Evolutionary conservation across 2,329 filamentous ascomycete genomes (phyloP).

Genomic region (Monilinia vaccinii-corymbosi): DNA sequence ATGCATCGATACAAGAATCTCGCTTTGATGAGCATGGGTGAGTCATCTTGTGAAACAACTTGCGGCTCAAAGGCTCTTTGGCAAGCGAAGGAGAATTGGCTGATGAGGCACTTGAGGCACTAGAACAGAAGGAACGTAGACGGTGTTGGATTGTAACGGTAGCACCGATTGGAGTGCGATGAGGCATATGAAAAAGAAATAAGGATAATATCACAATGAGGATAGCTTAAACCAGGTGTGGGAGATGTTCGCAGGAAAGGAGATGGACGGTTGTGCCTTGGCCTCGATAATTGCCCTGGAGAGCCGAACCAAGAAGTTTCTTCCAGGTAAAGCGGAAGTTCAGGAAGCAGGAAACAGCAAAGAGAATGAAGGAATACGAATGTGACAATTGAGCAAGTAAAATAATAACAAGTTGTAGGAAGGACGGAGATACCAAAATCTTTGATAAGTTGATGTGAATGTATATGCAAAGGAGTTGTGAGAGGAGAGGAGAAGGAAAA

Average conservation of each 20-base stretch:
- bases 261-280: neutral
- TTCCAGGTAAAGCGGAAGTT: neutral
- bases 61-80: neutral
- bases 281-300: neutral
- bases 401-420: neutral
- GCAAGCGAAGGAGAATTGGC: neutral
- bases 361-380: neutral
- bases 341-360: neutral
- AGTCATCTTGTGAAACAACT: neutral
- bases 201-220: neutral
- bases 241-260: neutral
- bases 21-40: neutral
- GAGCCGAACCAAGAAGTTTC: neutral
- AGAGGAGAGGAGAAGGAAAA: neutral
- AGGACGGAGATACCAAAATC: neutral
- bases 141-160: constrained; percentile 23
- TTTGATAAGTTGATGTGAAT: neutral
- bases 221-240: neutral
- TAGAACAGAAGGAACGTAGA: constrained; percentile 25
- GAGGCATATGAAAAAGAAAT: constrained; percentile 1
- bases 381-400: neutral
- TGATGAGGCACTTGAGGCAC: constrained; percentile 5
- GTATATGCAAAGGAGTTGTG: neutral
- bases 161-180: constrained; percentile 11
- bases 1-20: neutral